A percentile compares a stretch with the other conserved stretches of the same genome.
Evolutionary conservation across 2,329 filamentous ascomycete species (phyloP).

Genomic region (Colletotrichum brevisporum): DNA sequence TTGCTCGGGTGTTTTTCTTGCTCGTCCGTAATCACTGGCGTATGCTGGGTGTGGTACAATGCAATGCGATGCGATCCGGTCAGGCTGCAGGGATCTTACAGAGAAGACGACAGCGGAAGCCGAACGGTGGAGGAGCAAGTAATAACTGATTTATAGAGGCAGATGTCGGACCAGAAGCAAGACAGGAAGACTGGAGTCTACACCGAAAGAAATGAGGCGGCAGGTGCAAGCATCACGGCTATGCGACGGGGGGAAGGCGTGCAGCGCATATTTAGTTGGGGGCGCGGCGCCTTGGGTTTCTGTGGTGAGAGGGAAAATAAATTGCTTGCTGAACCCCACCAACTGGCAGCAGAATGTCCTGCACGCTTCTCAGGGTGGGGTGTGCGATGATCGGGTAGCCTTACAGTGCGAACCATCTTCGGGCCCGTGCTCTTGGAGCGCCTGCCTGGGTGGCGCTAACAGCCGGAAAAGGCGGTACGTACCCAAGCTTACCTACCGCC

Average conservation of each 20-base stretch:
- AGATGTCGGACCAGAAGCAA: background rate
- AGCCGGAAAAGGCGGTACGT: constrained; percentile 18
- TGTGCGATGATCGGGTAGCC: constrained; percentile 28
- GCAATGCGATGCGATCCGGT: constrained; percentile 2
- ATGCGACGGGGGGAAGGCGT: constrained; percentile 17
- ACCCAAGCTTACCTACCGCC: background rate
- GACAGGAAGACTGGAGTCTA: constrained; percentile 20
- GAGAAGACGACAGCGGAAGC: background rate
- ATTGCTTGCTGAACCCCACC: constrained; percentile 27
- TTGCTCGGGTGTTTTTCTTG: too few relatives aligned
- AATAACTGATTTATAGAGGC: background rate
- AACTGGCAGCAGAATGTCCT: constrained; percentile 15
- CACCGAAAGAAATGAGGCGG: constrained; percentile 19
- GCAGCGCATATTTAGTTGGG: constrained; percentile 20
- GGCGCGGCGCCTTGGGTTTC: constrained; percentile 22
- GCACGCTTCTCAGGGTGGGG: constrained; percentile 19
- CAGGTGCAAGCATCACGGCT: constrained; percentile 26
- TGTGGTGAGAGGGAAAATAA: constrained; percentile 31
- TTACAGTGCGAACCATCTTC: constrained; percentile 38
- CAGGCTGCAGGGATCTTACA: constrained; percentile 6
- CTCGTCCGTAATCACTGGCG: background rate
- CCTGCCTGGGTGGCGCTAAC: constrained; percentile 5
- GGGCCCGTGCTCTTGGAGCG: background rate
- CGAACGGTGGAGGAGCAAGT: background rate
- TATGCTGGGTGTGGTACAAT: background rate